These are phyloP conservation scores for Metahyphopichia silvanorum DNA, from an alignment of 805 yeast species.

Conservation along the genomic window DNA sequence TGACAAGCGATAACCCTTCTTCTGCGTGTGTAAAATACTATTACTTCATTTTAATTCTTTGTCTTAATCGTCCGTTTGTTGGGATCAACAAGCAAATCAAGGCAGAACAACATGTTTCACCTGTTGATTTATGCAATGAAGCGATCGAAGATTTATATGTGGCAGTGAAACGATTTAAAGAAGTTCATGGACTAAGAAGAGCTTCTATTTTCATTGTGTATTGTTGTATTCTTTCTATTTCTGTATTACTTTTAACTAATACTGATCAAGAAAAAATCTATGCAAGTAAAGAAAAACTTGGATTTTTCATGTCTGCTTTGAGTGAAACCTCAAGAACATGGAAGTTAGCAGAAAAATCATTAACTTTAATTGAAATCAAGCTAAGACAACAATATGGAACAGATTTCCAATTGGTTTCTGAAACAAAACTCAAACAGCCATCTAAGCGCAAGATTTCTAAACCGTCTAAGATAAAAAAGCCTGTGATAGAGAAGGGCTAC, in stretches of 20 bases:
- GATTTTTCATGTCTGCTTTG: slow-evolving; percentile 39
- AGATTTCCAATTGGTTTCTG: too few species aligned
- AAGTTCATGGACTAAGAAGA: slow-evolving; percentile 30
- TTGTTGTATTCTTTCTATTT: slow-evolving; percentile 43
- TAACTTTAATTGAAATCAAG: slow-evolving; percentile 35
- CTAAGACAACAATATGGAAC: too few species aligned
- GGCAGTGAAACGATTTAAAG: slow-evolving; percentile 34
- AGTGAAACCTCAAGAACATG: slow-evolving; percentile 43
- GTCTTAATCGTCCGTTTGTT: slow-evolving; percentile 59
- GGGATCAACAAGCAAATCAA: slow-evolving; percentile 25
- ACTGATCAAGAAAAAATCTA: slow-evolving; percentile 22
- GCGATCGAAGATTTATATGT: slow-evolving; percentile 42
- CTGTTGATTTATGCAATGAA: slow-evolving; percentile 31
- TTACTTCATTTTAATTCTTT: slow-evolving; percentile 56
- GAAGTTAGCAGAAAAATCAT: slow-evolving; percentile 46
- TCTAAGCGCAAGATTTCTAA: too few species aligned
- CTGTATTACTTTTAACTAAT: slow-evolving; percentile 36
- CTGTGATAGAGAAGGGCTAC: too few species aligned
- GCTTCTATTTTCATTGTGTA: slow-evolving; percentile 47
- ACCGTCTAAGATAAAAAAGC: too few species aligned
- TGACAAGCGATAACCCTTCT: slow-evolving; percentile 51
- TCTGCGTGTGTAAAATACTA: slow-evolving; percentile 51
- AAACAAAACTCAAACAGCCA: too few species aligned
- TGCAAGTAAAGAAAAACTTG: slow-evolving; percentile 25
- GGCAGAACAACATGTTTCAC: slow-evolving; percentile 20